These are phyloP conservation scores for Verticillium longisporum DNA, from an alignment of 2,329 filamentous ascomycete species.

Conservation along the genomic window DNA sequence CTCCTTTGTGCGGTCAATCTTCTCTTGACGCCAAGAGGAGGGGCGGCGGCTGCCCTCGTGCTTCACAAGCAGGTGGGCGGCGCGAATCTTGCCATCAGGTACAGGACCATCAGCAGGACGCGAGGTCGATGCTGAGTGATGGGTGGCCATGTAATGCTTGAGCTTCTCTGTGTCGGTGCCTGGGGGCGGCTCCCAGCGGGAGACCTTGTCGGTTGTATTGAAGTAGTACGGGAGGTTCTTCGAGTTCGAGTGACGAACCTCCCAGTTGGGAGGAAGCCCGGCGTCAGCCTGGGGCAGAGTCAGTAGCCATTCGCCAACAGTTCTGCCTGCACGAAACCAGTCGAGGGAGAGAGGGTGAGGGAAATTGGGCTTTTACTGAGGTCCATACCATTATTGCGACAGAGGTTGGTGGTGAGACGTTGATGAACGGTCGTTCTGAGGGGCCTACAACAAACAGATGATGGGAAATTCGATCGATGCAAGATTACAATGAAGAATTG, in stretches of 20 bases:
- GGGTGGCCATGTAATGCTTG: conserved; percentile 85
- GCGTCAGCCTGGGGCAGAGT: conserved; percentile 51
- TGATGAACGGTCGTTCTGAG: background rate
- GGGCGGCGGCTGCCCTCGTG: conserved; percentile 82
- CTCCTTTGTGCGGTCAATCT: conserved; percentile 83
- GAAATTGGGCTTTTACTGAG: background rate
- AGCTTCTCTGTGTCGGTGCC: conserved; percentile 88
- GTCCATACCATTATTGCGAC: conserved; percentile 4
- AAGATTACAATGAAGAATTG: background rate
- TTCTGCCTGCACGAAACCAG: background rate
- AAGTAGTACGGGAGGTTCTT: conserved; percentile 99
- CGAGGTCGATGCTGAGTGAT: conserved; percentile 60
- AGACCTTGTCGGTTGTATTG: conserved; percentile 79
- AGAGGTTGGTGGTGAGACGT: background rate
- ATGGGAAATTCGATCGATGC: background rate
- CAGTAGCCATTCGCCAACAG: background rate
- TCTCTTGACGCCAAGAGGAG: conserved; percentile 77
- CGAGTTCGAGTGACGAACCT: conserved; percentile 95
- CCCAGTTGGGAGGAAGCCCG: conserved; percentile 82
- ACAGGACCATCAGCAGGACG: conserved; percentile 25
- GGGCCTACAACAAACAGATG: background rate
- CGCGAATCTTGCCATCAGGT: conserved; percentile 79
- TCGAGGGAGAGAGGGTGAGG: too few species aligned
- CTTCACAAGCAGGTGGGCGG: conserved; percentile 89
- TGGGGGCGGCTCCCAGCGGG: conserved; percentile 87